These are phyloP conservation scores for Termitomyces heimii DNA, from an alignment of 768 basidiomycete genomes.

Conservation along the genomic window DNA sequence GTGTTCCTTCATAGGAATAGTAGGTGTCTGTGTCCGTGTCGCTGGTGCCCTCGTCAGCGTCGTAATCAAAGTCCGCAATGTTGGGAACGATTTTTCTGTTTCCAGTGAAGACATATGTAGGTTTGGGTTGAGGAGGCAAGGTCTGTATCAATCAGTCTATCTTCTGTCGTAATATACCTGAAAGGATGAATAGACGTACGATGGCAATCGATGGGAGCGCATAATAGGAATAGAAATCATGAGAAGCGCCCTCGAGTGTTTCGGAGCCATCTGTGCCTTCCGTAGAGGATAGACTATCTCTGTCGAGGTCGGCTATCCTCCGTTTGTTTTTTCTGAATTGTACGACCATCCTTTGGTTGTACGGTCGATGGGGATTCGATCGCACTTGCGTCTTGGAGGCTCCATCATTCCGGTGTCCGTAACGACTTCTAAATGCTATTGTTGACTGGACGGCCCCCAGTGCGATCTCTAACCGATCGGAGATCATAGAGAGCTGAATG, in stretches of 20 bases:
- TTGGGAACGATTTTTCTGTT: constrained; percentile 11
- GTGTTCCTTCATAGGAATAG: constrained; percentile 7
- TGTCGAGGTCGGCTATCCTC: constrained; percentile 1
- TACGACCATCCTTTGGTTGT: not conserved
- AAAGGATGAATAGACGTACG: not conserved
- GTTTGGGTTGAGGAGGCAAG: not conserved
- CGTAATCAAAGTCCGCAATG: constrained; percentile 9
- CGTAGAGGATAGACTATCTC: constrained; percentile 1
- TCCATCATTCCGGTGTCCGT: not conserved
- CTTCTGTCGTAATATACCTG: not conserved
- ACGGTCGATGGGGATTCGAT: constrained; percentile 4
- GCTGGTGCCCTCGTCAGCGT: not conserved
- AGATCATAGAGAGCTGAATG: constrained; percentile 3
- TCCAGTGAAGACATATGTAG: not conserved
- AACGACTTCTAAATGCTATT: not conserved
- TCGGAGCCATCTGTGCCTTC: constrained; percentile 8
- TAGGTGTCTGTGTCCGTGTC: constrained; percentile 10
- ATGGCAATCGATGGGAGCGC: not conserved
- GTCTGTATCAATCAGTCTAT: not conserved
- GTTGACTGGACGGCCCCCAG: constrained; percentile 5
- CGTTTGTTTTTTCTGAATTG: not conserved
- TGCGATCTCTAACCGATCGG: constrained; percentile 3
- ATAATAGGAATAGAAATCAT: not conserved
- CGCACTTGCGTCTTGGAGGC: not conserved
- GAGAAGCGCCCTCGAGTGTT: not conserved